Conservation (phyloP, 2,329 filamentous ascomycete genomes). For the Allantophomopsis cytisporea region DNA sequence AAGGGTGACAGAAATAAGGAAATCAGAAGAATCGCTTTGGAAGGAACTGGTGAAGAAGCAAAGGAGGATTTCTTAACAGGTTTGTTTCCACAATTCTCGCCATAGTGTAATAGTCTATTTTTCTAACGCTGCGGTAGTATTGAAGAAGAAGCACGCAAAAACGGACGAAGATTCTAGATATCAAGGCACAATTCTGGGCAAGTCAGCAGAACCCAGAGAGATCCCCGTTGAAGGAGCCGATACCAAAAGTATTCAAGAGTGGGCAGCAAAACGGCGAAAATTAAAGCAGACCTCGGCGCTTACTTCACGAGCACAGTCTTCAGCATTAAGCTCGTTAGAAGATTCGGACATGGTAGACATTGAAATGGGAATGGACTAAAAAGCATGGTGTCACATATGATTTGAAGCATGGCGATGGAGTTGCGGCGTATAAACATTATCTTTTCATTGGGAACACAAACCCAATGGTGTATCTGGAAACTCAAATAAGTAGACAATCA, state of each 20-base stretch:
- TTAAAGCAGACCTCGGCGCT: slow-evolving; percentile 2
- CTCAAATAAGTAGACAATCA: too few species aligned
- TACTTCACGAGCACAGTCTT: slow-evolving; percentile 15
- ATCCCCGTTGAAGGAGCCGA: slow-evolving; percentile 70
- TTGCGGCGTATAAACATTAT: slow-evolving; percentile 4
- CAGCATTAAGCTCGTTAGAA: slow-evolving; percentile 17
- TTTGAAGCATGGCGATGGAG: slow-evolving; percentile 16
- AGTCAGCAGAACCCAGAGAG: slow-evolving; percentile 53
- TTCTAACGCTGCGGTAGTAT: slow-evolving; percentile 30
- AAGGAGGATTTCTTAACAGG: slow-evolving; percentile 59
- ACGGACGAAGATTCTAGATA: slow-evolving; percentile 79
- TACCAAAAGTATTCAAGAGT: slow-evolving; percentile 51
- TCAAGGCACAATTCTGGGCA: slow-evolving; percentile 71
- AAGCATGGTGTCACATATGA: background rate
- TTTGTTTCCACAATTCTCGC: slow-evolving; percentile 15
- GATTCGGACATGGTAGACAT: slow-evolving; percentile 17
- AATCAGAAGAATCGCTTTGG: slow-evolving; percentile 67
- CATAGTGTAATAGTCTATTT: background rate
- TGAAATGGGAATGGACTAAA: slow-evolving; percentile 10
- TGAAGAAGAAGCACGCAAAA: slow-evolving; percentile 90
- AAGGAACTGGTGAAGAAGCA: slow-evolving; percentile 44
- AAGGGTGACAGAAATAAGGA: slow-evolving; percentile 61
- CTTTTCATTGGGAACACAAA: too few species aligned
- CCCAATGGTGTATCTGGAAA: too few species aligned
- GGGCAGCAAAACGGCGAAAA: slow-evolving; percentile 30